Base-by-base conservation (phyloP, 2,329 filamentous ascomycete species). In the Blastomyces percursus region DNA sequence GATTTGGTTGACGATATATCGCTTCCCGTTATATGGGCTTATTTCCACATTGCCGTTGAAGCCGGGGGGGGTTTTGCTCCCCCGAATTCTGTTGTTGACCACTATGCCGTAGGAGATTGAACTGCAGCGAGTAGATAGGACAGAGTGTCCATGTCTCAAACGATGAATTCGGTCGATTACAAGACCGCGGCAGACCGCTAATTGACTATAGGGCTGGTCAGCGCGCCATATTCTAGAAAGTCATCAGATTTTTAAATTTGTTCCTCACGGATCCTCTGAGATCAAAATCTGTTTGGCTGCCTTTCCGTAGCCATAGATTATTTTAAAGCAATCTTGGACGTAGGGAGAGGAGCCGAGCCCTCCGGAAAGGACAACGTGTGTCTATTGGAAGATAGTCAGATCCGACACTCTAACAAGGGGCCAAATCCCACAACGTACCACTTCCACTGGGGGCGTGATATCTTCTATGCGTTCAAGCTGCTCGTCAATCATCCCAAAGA, bases 331-430 rank as follows among this genome's bases (percentile, higher is more conserved):
- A 1, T 69, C 65, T 56, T 77, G 76, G 5, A 79, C 72, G 63
- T 79, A 79, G 9, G 72, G 69, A 0, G 71, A 75, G 59, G 77
- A 78, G 14, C 77, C 75, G 0, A 79, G 67, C 0, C 77, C 77
- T 6, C 77, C 77, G 5, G 73, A 77, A 1, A 79, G 70, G 0
- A 79, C 71, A 0, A 79, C 68, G 62, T 77, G 67, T 67, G 56
- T 70, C 70, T 61, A 73, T 51, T 16, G 30, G 5, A 12, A 21
- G 24, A 5, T 14, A 6, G n/a, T 40, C 24, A 52, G 46, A 19
- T 35, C 14, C 5, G 19, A 19, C 12, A 2, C 30, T 21, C 19
- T 24, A 51, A 44, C 5, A 3, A 7, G 9, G 4, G 9, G 7
- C n/a, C 30, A 40, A 59, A 42, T 4, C 21, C 42, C 8, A 2